phyloP scores from a whole-genome alignment of 2,329 filamentous ascomycete species.

The Diplodia seriata region DNA sequence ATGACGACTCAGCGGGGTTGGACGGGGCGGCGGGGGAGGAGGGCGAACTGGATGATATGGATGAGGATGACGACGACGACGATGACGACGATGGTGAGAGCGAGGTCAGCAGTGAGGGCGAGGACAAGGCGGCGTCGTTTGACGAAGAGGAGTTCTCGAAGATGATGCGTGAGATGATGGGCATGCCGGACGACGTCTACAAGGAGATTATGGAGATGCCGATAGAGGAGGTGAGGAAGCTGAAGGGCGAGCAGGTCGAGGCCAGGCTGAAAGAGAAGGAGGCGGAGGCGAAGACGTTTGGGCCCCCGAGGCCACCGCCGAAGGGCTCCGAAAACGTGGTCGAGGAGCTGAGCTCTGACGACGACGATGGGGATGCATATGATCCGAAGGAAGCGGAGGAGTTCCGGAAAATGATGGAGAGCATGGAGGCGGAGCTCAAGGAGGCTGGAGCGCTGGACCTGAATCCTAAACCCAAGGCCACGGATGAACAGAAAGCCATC shows the following conservation, averaged over 20 bases:
- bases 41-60: slow-evolving; percentile 69
- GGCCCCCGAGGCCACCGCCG: slow-evolving; percentile 27
- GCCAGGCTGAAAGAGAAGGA: slow-evolving; percentile 22
- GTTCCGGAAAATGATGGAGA: slow-evolving; percentile 68
- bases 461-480: slow-evolving; percentile 38
- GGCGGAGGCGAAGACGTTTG: slow-evolving; percentile 31
- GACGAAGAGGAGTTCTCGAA: slow-evolving; percentile 83
- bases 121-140: slow-evolving; percentile 79
- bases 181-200: slow-evolving; percentile 55
- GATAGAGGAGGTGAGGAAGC: slow-evolving; percentile 23
- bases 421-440: slow-evolving; percentile 77
- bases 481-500: slow-evolving; percentile 32
- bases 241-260: slow-evolving; percentile 6
- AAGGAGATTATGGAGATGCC: slow-evolving; percentile 46
- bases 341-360: slow-evolving; percentile 41
- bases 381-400: slow-evolving; percentile 63
- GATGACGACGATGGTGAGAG: slow-evolving; percentile 44
- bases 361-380: slow-evolving; percentile 45
- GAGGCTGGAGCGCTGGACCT: slow-evolving; percentile 69
- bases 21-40: slow-evolving; percentile 70
- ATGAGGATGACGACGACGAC: slow-evolving; percentile 65
- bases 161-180: slow-evolving; percentile 95
- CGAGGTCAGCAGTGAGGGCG: slow-evolving; percentile 61
- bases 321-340: slow-evolving; percentile 44
- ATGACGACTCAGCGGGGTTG: slow-evolving; percentile 79